Percentiles rank a stretch among this genome's conserved stretches.
These are phyloP conservation scores for Cryomyces minteri DNA, from an alignment of 495 filamentous ascomycete species.

Conservation along the genomic window DNA sequence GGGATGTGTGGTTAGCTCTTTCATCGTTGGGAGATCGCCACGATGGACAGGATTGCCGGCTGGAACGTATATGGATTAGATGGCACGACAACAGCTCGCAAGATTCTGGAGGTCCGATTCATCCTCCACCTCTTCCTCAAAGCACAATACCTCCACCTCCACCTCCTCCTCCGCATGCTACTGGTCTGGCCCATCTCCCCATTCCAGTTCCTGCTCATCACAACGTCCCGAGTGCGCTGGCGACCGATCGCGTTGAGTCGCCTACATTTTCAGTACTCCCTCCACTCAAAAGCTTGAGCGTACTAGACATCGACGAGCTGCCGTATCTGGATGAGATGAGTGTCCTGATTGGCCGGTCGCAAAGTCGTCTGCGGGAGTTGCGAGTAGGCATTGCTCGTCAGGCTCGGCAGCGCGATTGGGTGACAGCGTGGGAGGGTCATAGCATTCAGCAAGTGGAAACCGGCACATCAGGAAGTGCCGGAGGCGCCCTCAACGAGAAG, in stretches of 20 bases:
- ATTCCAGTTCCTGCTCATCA: constrained; percentile 5
- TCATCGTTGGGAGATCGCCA: constrained; percentile 49
- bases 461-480: constrained; percentile 11
- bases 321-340: constrained; percentile 83
- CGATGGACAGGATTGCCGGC: constrained; percentile 39
- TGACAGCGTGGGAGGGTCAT: constrained; percentile 40
- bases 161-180: constrained; percentile 9
- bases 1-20: constrained; percentile 76
- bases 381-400: constrained; percentile 58
- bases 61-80: constrained; percentile 71
- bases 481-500: constrained; percentile 17
- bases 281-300: constrained; percentile 60
- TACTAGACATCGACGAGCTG: constrained; percentile 77
- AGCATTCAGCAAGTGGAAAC: constrained; percentile 40
- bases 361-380: constrained; percentile 49
- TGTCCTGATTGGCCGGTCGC: constrained; percentile 57
- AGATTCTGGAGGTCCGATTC: constrained; percentile 10
- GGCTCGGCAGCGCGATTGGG: constrained; percentile 36
- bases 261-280: constrained; percentile 77
- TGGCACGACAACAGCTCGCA: constrained; percentile 65
- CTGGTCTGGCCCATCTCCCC: background rate
- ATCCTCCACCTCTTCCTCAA: constrained; percentile 12
- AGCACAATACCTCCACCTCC: constrained; percentile 15
- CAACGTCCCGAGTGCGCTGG: constrained; percentile 10
- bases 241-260: constrained; percentile 45